Evolutionary conservation across 2,329 filamentous ascomycete genomes (phyloP).

Genomic region (Clathrospora elynae): DNA sequence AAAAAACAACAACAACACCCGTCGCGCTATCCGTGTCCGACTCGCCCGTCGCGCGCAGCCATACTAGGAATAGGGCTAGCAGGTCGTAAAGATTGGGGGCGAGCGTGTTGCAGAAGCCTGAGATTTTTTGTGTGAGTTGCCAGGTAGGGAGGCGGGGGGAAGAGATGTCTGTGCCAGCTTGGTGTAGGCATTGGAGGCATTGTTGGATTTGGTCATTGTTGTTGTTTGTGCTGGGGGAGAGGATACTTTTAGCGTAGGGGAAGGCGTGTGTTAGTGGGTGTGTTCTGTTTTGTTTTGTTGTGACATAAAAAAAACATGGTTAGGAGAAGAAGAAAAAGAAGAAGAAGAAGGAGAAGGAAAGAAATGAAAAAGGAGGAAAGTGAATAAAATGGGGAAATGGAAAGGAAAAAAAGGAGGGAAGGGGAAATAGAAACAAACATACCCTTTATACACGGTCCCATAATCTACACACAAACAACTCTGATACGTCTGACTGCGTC

Average conservation of each 20-base stretch:
- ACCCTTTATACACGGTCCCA: conserved; percentile 1
- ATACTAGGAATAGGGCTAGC: conserved; percentile 1
- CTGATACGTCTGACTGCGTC: conserved; percentile 2
- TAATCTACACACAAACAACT: not conserved
- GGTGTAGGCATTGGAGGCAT: conserved; percentile 9
- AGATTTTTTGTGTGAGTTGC: conserved; percentile 2
- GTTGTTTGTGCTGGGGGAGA: not conserved
- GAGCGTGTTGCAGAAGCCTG: conserved; percentile 11
- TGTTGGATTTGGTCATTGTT: not conserved
- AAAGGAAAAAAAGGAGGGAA: not conserved
- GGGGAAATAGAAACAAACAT: not conserved
- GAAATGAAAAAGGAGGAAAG: not conserved
- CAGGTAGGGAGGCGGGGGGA: not conserved
- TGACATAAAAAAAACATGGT: too few relatives aligned
- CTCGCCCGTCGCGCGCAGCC: not conserved
- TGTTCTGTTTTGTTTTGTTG: too few relatives aligned
- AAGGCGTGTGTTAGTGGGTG: not conserved
- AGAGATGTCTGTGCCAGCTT: conserved; percentile 7
- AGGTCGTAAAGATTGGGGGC: conserved; percentile 2
- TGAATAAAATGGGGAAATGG: not conserved
- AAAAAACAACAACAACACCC: too few relatives aligned
- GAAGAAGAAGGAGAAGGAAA: not conserved
- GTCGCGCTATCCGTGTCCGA: too few relatives aligned
- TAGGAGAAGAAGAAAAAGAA: not conserved
- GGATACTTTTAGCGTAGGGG: conserved; percentile 1